Evolutionary conservation across 2,329 filamentous ascomycete genomes (phyloP).

Genomic region (Alternaria panax): DNA sequence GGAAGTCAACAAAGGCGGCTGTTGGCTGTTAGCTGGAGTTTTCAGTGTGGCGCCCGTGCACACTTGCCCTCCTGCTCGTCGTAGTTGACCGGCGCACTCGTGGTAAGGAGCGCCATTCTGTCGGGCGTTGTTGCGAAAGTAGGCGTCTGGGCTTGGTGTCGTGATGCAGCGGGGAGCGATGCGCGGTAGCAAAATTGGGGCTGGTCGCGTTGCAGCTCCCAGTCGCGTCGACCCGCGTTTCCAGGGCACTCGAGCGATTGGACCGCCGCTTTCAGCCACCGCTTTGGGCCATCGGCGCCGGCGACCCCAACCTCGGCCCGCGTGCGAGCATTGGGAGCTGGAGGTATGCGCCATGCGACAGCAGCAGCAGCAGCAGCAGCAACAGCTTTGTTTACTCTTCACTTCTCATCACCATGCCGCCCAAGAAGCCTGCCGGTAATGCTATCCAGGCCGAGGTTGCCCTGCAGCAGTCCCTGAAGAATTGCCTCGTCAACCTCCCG

Average conservation of each 20-base stretch:
- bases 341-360: conserved; percentile 7
- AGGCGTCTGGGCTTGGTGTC: conserved; percentile 14
- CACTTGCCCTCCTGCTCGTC: conserved; percentile 79
- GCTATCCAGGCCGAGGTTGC: conserved; percentile 81
- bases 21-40: conserved; percentile 45
- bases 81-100: conserved; percentile 84
- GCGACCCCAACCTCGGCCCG: conserved; percentile 38
- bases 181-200: conserved; percentile 34
- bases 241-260: conserved; percentile 29
- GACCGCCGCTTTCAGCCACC: conserved; percentile 34
- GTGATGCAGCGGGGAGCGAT: conserved; percentile 27
- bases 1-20: conserved; percentile 88
- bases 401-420: conserved; percentile 37
- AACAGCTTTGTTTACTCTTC: conserved; percentile 7
- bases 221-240: conserved; percentile 37
- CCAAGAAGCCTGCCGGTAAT: conserved; percentile 54
- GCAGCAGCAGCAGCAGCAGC: conserved; percentile 3
- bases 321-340: conserved; percentile 6
- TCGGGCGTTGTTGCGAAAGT: conserved; percentile 19
- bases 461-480: conserved; percentile 82
- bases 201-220: conserved; percentile 36
- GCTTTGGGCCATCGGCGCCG: conserved; percentile 30
- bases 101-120: conserved; percentile 85
- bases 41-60: conserved; percentile 22
- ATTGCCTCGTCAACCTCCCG: conserved; percentile 92